Percentiles rank a stretch among this genome's conserved stretches.
These are phyloP conservation scores for Ophiostoma pallidulum DNA, from an alignment of 2,329 filamentous ascomycete species.

Conservation along the genomic window DNA sequence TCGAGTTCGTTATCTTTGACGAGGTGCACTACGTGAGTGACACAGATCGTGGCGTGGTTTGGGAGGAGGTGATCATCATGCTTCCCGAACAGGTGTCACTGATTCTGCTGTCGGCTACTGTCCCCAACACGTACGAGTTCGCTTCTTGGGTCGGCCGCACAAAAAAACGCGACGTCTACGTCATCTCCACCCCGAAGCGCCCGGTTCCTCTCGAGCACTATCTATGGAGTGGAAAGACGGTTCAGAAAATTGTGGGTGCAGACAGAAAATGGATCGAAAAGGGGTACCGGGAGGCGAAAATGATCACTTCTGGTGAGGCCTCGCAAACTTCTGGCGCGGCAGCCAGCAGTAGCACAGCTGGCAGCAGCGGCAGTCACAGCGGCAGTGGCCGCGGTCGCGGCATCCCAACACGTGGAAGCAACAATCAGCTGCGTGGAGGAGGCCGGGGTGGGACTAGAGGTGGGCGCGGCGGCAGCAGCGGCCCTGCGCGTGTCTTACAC, in stretches of 20 bases:
- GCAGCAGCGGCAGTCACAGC: slow-evolving; percentile 19
- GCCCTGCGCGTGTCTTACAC: slow-evolving; percentile 51
- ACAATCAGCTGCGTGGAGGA: slow-evolving; percentile 31
- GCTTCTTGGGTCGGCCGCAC: slow-evolving; percentile 97
- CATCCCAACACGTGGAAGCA: slow-evolving; percentile 5
- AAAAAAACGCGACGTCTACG: slow-evolving; percentile 98
- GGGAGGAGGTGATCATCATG: slow-evolving; percentile 99
- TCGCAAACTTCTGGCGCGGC: slow-evolving; percentile 32
- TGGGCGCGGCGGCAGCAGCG: slow-evolving; percentile 40
- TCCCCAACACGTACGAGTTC: slow-evolving; percentile 95
- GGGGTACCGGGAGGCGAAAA: slow-evolving; percentile 71
- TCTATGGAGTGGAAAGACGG: slow-evolving; percentile 86
- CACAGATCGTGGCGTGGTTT: slow-evolving; percentile 88
- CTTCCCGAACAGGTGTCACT: slow-evolving; percentile 92
- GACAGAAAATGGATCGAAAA: slow-evolving; percentile 87
- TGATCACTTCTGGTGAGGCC: slow-evolving; percentile 22
- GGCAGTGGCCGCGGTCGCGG: slow-evolving; percentile 38
- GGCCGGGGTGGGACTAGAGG: slow-evolving; percentile 40
- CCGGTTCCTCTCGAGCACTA: slow-evolving; percentile 94
- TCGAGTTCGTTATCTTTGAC: slow-evolving; percentile 98
- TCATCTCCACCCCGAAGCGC: slow-evolving; percentile 93
- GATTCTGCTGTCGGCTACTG: slow-evolving; percentile 89
- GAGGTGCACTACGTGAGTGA: slow-evolving; percentile 99
- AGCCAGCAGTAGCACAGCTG: slow-evolving; percentile 29
- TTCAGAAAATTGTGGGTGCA: slow-evolving; percentile 88